These are phyloP conservation scores for Leccinum fallax DNA, from an alignment of 1,284 basidiomycete species.

Conservation along the genomic window DNA sequence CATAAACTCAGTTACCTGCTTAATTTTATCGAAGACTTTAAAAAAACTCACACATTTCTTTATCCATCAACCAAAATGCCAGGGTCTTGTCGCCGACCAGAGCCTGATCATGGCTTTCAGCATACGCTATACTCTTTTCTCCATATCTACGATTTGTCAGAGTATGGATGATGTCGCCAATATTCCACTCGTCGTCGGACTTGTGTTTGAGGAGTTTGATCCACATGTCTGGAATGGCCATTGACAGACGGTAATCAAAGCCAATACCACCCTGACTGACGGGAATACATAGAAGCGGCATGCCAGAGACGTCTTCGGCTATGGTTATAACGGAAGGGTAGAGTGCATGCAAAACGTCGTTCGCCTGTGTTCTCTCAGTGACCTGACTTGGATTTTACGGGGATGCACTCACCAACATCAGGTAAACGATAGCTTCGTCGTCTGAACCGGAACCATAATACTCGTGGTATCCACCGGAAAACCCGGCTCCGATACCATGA, in stretches of 20 bases:
- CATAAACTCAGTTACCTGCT: slow-evolving; percentile 37
- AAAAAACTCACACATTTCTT: slow-evolving; percentile 86
- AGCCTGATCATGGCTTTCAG: slow-evolving; percentile 97
- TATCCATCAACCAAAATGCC: slow-evolving; percentile 99
- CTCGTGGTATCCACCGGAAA: slow-evolving; percentile 97
- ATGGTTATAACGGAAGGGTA: slow-evolving; percentile 88
- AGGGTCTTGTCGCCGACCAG: slow-evolving; percentile 98
- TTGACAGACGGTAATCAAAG: slow-evolving; percentile 96
- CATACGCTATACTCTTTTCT: slow-evolving; percentile 94
- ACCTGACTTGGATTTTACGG: not conserved
- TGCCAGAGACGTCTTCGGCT: slow-evolving; percentile 97
- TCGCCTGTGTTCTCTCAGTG: slow-evolving; percentile 65
- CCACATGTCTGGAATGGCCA: slow-evolving; percentile 99
- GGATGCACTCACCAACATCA: slow-evolving; percentile 83
- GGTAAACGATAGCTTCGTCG: slow-evolving; percentile 88
- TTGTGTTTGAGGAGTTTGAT: slow-evolving; percentile 98
- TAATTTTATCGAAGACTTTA: slow-evolving; percentile 20
- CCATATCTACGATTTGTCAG: slow-evolving; percentile 87
- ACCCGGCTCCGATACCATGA: slow-evolving; percentile 96
- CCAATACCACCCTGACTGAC: slow-evolving; percentile 87
- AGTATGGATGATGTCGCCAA: slow-evolving; percentile 87
- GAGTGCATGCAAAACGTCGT: slow-evolving; percentile 83
- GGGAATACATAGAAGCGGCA: slow-evolving; percentile 91
- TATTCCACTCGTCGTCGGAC: slow-evolving; percentile 86
- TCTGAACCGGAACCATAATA: slow-evolving; percentile 92